Evolutionary conservation across 306 rosid genomes (phyloP), one percentile per base, ranked within the genome.

Genomic region (Glycine soja): DNA sequence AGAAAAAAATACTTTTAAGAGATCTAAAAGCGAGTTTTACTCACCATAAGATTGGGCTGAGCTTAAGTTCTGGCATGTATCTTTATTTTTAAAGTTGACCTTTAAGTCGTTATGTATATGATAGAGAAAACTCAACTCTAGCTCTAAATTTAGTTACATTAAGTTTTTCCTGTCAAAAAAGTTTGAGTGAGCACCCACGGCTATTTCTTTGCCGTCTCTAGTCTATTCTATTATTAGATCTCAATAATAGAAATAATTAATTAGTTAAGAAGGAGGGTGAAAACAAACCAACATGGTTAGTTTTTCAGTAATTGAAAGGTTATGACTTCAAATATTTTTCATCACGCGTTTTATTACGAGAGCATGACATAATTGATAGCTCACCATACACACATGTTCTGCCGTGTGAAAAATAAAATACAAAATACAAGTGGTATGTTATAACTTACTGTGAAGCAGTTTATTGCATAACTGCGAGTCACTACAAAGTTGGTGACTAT

Each of bases 311-410:
- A 65, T 38, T 38, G 70, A 66, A 66, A 42, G 51, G 51, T 66
- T 38, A 65, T 43, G 56, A 52, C 57, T 78, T 53, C 11, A 40
- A 66, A 16, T 40, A 53, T 7, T 68, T 30, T 79, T 42, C 46
- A 42, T 42, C 46, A 42, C 46, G 46, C 46, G 7, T 42, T 42
- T 70, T 57, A 34, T 38, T 71, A 71, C 24, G 72, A 70, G 10
- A 59, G 71, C 78, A 71, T 80, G 83, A 80, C 78, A 70, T 36
- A 58, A 47, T 34, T 43, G 40, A 46, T 63, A 70, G n/a, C 63
- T 79, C 83, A 70, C 67, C 74, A 32, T 38, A 7, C 3, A 45
- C 47, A 48, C 30, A 36, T 36, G 81, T 24, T 38, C 64, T 64
- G 16, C 72, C 40, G 40, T 50, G 81, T 32, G 81, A 65, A 57